phyloP scores from a whole-genome alignment of 768 basidiomycete species.

The Boletus subcaerulescens region DNA sequence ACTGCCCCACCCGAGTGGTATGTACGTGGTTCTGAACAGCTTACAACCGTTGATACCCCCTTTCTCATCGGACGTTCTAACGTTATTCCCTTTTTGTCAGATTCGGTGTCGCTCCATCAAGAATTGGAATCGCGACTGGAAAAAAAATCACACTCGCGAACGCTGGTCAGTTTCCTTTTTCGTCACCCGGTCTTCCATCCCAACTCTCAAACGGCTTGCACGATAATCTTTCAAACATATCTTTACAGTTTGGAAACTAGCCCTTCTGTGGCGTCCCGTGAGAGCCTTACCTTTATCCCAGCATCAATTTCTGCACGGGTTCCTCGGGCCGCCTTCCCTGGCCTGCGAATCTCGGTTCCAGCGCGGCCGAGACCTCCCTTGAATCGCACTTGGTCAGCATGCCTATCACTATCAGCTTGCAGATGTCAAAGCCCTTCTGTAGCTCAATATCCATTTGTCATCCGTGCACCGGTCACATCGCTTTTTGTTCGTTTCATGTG shows the following conservation, averaged over 20 bases:
- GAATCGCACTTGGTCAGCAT: background rate
- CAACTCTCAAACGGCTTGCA: too few species aligned
- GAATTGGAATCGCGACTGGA: too few species aligned
- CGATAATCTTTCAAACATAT: too few species aligned
- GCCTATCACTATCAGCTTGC: background rate
- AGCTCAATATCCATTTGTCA: constrained; percentile 1
- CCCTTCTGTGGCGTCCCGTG: constrained; percentile 9
- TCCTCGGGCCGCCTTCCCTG: constrained; percentile 4
- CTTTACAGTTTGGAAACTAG: too few species aligned
- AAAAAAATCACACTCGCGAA: too few species aligned
- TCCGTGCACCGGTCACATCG: background rate
- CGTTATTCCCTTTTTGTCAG: background rate
- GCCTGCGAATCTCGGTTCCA: background rate
- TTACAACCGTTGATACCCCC: background rate
- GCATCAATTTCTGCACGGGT: background rate
- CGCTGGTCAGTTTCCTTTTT: too few species aligned
- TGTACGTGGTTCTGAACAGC: background rate
- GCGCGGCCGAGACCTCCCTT: background rate
- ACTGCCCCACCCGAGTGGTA: background rate
- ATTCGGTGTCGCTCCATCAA: too few species aligned
- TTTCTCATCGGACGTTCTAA: background rate
- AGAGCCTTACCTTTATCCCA: background rate
- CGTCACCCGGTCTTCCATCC: too few species aligned
- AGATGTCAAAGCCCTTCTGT: background rate
- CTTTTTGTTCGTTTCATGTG: background rate